Base-by-base conservation (phyloP, 352 stramenopile genomes). In the Phytophthora brassicae region DNA sequence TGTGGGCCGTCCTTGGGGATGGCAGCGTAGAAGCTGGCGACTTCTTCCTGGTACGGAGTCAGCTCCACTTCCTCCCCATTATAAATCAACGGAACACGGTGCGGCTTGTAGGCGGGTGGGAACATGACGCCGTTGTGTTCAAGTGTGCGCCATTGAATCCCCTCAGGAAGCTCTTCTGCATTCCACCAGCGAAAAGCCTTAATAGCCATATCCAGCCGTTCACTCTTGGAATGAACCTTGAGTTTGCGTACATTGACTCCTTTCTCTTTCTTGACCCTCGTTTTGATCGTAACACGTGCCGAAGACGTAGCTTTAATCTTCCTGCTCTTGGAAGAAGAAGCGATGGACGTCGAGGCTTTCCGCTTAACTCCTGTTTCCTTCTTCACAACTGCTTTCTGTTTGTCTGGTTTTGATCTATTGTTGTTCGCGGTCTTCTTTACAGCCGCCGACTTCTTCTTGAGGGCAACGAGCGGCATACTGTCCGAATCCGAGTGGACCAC, bases 121-220 rank as follows among this genome's bases (percentile, higher is more conserved):
- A 99, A 99, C 53, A 95, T 90, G 26, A 99, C 95, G 39, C 97
- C 98, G 31, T 98, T 97, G 86, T 99, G 98, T 73, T 99, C 97
- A 66, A 99, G 90, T n/a, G 90, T 98, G n/a, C 80, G 79, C 97
- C 97, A 99, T 72, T 99, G 92, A 68, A 96, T 97, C 44, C 96
- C 97, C 38, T 95, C 81, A 0, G 96, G 94, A 9, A 97, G 86
- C 58, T 98, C 83, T 41, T 94, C 81, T 20, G 96, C 94, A 66
- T 99, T 97, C 98, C 98, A 99, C 98, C 98, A 99, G 29, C 98
- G 94, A 72, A 98, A 99, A 56, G 97, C 93, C 77, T 99, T 98
- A 73, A 99, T 99, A 16, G 96, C 96, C 84, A 98, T 97, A 52
- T 98, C 90, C 49, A 99, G 82, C 11, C 90, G 86, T 72, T 99